Evolutionary conservation across 805 yeast species (phyloP).

Genomic region (Saccharomycopsis sp.): DNA sequence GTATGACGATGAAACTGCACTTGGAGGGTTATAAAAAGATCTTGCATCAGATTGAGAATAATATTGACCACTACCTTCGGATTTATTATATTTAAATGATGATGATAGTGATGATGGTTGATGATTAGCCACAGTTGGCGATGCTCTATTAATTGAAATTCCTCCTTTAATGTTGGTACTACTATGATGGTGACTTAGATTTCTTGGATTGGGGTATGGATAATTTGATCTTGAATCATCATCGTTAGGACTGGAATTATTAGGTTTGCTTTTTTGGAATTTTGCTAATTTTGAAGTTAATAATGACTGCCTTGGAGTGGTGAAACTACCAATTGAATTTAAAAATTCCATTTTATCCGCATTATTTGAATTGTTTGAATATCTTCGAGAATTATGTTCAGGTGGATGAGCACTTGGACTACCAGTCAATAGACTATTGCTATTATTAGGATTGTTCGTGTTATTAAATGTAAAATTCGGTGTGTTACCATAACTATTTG

Average conservation of each 20-base stretch:
- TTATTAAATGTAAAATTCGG: not conserved
- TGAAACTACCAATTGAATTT: conserved; percentile 6
- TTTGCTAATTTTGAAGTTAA: conserved; percentile 19
- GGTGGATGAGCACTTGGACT: conserved; percentile 30
- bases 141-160: conserved; percentile 3
- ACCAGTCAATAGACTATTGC: conserved; percentile 22
- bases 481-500: conserved; percentile 32
- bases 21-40: conserved; percentile 40
- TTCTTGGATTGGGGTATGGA: conserved; percentile 11
- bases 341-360: conserved; percentile 8
- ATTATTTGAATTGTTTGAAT: conserved; percentile 6
- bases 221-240: conserved; percentile 1
- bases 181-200: conserved; percentile 2
- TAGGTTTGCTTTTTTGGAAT: conserved; percentile 5
- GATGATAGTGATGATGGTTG: conserved; percentile 21
- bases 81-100: conserved; percentile 4
- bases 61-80: not conserved
- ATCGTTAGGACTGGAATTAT: not conserved
- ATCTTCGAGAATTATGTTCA: not conserved
- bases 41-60: conserved; percentile 8
- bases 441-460: not conserved
- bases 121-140: conserved; percentile 12
- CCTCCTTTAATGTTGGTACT: conserved; percentile 13
- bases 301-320: conserved; percentile 13
- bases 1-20: conserved; percentile 41